These are phyloP conservation scores for Candida glucosophila DNA, from an alignment of 1,139 yeast species.

Conservation along the genomic window DNA sequence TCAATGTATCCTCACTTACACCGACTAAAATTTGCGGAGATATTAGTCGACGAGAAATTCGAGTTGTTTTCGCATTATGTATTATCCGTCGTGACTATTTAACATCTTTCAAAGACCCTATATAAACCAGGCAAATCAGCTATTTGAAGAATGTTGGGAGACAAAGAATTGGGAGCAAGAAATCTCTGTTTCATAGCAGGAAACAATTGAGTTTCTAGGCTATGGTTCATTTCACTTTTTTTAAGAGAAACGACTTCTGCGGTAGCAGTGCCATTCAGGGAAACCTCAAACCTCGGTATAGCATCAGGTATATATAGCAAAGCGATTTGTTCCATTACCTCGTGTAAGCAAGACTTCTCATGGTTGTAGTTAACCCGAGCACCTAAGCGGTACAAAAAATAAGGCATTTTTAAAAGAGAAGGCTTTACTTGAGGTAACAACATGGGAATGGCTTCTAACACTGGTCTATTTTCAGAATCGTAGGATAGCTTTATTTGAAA, in stretches of 20 bases:
- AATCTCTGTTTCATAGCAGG: conserved; percentile 60
- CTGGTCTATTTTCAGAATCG: conserved; percentile 18
- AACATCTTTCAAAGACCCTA: conserved; percentile 88
- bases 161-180: conserved; percentile 51
- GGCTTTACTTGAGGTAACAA: conserved; percentile 59
- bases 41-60: conserved; percentile 1
- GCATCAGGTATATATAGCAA: conserved; percentile 66
- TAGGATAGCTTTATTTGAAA: conserved; percentile 44
- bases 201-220: conserved; percentile 52
- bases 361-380: conserved; percentile 51
- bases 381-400: conserved; percentile 57
- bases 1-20: not conserved
- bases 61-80: too few relatives aligned
- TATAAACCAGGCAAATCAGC: conserved; percentile 91
- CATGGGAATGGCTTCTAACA: conserved; percentile 53
- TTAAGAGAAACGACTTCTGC: conserved; percentile 8
- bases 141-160: conserved; percentile 61
- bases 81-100: too few relatives aligned
- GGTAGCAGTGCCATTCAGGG: not conserved
- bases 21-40: too few relatives aligned
- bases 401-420: conserved; percentile 52
- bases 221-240: conserved; percentile 15
- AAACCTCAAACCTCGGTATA: conserved; percentile 13
- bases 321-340: conserved; percentile 61
- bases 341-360: conserved; percentile 61